phyloP scores from a whole-genome alignment of 208 protist species.

The Sergeia podlipaevii region DNA sequence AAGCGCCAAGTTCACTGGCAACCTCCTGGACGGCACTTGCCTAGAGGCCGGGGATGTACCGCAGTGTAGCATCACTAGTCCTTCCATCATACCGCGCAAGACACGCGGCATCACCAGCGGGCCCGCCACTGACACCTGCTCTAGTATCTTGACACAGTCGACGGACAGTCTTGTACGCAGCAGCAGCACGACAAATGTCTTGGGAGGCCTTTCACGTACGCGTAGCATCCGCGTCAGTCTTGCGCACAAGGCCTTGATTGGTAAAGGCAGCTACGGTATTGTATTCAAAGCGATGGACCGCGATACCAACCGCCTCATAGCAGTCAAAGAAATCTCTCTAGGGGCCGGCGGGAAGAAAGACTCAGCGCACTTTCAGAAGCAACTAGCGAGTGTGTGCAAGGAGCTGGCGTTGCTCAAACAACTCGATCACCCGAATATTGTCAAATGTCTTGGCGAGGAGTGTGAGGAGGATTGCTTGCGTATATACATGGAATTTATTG shows the following conservation, averaged over 20 bases:
- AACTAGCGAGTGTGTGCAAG: conserved; percentile 32
- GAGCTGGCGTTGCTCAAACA: conserved; percentile 79
- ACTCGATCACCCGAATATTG: conserved; percentile 90
- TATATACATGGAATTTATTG: conserved; percentile 93
- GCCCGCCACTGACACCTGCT: neutral
- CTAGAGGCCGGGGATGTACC: no score
- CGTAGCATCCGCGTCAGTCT: conserved; percentile 41
- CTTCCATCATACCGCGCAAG: neutral
- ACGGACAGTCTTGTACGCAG: neutral
- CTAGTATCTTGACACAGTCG: neutral
- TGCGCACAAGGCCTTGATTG: conserved; percentile 71
- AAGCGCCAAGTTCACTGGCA: no score
- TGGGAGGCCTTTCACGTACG: neutral
- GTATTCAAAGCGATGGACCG: conserved; percentile 86
- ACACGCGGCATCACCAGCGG: neutral
- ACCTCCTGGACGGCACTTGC: no score
- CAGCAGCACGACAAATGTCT: neutral
- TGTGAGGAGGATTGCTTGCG: conserved; percentile 60
- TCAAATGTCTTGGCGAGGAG: conserved; percentile 83
- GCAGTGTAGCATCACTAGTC: neutral
- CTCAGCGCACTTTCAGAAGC: conserved; percentile 4
- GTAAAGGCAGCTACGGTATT: conserved; percentile 82
- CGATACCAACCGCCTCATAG: conserved; percentile 84
- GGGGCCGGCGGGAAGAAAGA: neutral
- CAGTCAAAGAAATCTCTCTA: conserved; percentile 85